Evolutionary conservation across 2,329 filamentous ascomycete genomes (phyloP).

Genomic region (Colletotrichum endophyticum): DNA sequence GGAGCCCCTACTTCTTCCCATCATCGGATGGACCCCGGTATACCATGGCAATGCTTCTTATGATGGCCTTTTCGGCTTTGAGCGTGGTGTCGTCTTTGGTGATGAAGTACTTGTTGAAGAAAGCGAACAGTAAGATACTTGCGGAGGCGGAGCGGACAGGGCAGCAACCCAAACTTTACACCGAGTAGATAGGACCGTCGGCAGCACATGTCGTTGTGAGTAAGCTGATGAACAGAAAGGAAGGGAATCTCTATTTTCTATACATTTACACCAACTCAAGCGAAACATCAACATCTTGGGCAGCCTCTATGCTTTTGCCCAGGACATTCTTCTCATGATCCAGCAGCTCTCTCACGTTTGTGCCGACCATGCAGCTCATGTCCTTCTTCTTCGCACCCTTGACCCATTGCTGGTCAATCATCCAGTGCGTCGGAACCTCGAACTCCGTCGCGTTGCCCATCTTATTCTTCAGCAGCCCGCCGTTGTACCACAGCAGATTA

Average conservation of each 20-base stretch:
- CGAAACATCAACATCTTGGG: conserved; percentile 20
- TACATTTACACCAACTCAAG: neutral
- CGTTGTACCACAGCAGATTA: conserved; percentile 47
- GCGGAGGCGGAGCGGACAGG: neutral
- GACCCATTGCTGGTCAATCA: conserved; percentile 42
- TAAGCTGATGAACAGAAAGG: neutral
- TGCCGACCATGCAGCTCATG: conserved; percentile 41
- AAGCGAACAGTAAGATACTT: neutral
- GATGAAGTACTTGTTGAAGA: neutral
- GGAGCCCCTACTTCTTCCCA: conserved; percentile 42
- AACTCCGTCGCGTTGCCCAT: conserved; percentile 32
- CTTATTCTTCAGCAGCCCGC: conserved; percentile 46
- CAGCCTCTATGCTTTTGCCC: conserved; percentile 20
- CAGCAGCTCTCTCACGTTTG: neutral
- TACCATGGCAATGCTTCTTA: conserved; percentile 28
- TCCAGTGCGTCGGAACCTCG: conserved; percentile 41
- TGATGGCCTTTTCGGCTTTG: neutral
- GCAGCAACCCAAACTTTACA: neutral
- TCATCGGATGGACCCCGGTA: conserved; percentile 29
- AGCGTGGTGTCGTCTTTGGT: accelerated
- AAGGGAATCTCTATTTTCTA: neutral
- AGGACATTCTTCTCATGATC: conserved; percentile 5
- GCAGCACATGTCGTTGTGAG: neutral
- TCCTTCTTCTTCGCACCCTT: conserved; percentile 35
- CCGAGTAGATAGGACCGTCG: neutral